Percentiles rank a stretch among this genome's conserved stretches.
phyloP scores from a whole-genome alignment of 2,329 filamentous ascomycete species.

The Colletotrichum lentis region DNA sequence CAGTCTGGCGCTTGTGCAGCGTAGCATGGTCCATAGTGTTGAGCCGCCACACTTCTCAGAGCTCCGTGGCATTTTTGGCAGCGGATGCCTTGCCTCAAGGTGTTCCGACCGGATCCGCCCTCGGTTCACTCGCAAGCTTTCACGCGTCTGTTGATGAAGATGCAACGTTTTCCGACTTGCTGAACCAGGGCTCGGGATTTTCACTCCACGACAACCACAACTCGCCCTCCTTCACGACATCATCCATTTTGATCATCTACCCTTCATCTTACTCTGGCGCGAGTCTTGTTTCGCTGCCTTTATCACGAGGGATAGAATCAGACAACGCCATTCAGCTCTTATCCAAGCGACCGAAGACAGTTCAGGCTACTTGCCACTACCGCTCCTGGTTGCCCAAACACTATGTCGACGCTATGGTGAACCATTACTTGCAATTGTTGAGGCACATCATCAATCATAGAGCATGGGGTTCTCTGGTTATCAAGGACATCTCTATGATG shows the following conservation, averaged over 20 bases:
- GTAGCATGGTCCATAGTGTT: constrained; percentile 2
- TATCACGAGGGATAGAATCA: constrained; percentile 2
- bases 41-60: constrained; percentile 1
- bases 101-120: background rate
- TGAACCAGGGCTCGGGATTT: background rate
- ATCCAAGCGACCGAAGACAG: constrained; percentile 1
- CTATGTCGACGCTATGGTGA: background rate
- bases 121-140: background rate
- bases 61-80: background rate
- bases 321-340: background rate
- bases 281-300: background rate
- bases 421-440: background rate
- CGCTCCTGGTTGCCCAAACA: constrained; percentile 4
- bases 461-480: background rate
- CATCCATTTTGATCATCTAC: constrained; percentile 4
- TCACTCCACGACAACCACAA: background rate
- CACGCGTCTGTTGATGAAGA: constrained; percentile 6
- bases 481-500: constrained; percentile 1
- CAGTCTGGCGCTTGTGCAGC: background rate
- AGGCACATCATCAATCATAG: constrained; percentile 4
- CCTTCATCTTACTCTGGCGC: constrained; percentile 5
- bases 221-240: background rate
- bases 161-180: background rate
- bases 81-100: background rate
- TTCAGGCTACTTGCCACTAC: constrained; percentile 5